These are phyloP conservation scores for Didymella exigua DNA, from an alignment of 2,329 filamentous ascomycete genomes.

Conservation along the genomic window DNA sequence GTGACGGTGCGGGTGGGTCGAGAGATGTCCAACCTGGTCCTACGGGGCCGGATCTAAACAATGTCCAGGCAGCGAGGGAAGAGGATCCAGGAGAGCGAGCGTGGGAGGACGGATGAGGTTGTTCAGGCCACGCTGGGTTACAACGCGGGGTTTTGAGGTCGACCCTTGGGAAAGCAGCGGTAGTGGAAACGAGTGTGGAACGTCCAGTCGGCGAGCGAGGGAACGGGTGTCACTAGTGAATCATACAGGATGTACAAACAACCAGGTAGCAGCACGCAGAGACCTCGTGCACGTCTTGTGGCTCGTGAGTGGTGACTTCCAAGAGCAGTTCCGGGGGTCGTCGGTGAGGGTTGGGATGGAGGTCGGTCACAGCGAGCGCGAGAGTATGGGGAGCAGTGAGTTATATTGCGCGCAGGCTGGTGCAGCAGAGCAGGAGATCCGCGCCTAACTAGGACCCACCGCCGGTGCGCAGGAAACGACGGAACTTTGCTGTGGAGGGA, in stretches of 20 bases:
- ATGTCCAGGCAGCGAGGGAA: conserved; percentile 6
- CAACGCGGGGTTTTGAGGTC: conserved; percentile 27
- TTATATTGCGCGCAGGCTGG: conserved; percentile 34
- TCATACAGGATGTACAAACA: conserved; percentile 14
- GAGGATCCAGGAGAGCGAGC: conserved; percentile 21
- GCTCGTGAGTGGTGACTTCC: conserved; percentile 18
- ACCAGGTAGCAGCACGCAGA: conserved; percentile 15
- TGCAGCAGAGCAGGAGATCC: conserved; percentile 26
- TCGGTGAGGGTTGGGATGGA: conserved; percentile 15
- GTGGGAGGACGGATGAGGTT: conserved; percentile 18
- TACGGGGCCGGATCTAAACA: conserved; percentile 12
- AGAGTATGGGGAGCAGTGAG: conserved; percentile 21
- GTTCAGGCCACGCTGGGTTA: conserved; percentile 22
- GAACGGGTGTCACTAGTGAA: conserved; percentile 33
- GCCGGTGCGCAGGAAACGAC: conserved; percentile 32
- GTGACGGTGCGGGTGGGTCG: neutral
- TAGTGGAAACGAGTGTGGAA: conserved; percentile 44
- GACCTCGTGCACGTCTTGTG: conserved; percentile 35
- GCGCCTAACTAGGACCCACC: conserved; percentile 24
- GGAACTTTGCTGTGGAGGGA: conserved; percentile 25
- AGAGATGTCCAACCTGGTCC: conserved; percentile 1
- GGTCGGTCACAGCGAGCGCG: conserved; percentile 20
- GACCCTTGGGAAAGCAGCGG: conserved; percentile 24
- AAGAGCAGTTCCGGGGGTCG: conserved; percentile 1
- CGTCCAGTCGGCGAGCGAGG: conserved; percentile 29